Evolutionary conservation across 2,329 filamentous ascomycete species (phyloP).

Genomic region (Diaporthe vaccinii): DNA sequence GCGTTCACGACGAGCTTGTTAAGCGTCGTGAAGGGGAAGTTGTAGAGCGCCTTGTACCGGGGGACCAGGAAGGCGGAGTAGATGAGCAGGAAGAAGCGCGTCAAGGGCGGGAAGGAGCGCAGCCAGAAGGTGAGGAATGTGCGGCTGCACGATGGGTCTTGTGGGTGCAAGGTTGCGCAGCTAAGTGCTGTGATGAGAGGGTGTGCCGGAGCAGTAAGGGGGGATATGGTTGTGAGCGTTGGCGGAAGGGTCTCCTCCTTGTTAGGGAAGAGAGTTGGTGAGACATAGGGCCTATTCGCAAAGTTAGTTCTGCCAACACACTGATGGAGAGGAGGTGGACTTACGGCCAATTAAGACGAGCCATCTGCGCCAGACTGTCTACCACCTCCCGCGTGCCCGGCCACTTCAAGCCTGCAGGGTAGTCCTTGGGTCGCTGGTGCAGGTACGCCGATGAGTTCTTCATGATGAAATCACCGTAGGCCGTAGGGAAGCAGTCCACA

Average conservation of each 20-base stretch:
- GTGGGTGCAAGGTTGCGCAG: slow-evolving; percentile 90
- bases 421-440: slow-evolving; percentile 76
- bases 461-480: slow-evolving; percentile 68
- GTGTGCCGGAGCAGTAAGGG: slow-evolving; percentile 87
- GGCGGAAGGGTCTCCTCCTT: slow-evolving; percentile 74
- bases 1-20: slow-evolving; percentile 77
- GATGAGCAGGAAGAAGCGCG: slow-evolving; percentile 82
- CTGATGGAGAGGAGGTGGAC: slow-evolving; percentile 51
- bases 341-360: slow-evolving; percentile 85
- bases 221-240: slow-evolving; percentile 76
- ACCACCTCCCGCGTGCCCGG: slow-evolving; percentile 82
- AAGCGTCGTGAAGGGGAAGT: slow-evolving; percentile 76
- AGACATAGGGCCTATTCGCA: slow-evolving; percentile 75
- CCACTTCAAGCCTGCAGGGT: slow-evolving; percentile 78
- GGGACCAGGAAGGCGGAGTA: slow-evolving; percentile 80
- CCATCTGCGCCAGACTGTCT: slow-evolving; percentile 85
- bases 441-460: slow-evolving; percentile 85
- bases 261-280: slow-evolving; percentile 87
- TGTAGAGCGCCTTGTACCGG: slow-evolving; percentile 75
- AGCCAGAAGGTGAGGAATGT: slow-evolving; percentile 92
- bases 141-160: slow-evolving; percentile 87
- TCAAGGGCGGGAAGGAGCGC: slow-evolving; percentile 82
- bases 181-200: slow-evolving; percentile 87
- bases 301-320: slow-evolving; percentile 41
- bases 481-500: slow-evolving; percentile 76